Base-by-base conservation (phyloP, 352 stramenopile species). In the Phytophthora fragariaefolia region DNA sequence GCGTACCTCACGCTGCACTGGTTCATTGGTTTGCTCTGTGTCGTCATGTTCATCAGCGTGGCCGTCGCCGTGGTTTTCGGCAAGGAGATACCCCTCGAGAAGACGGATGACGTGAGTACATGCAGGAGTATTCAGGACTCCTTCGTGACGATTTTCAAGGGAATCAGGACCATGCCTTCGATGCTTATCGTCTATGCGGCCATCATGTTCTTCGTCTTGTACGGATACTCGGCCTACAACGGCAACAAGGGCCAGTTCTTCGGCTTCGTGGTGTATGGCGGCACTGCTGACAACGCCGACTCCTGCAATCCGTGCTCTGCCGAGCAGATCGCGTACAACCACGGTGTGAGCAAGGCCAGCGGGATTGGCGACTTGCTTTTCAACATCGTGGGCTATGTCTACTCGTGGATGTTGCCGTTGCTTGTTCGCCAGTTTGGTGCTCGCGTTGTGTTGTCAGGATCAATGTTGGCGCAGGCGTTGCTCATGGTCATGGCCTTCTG, bases 161-260 rank as follows among this genome's bases (percentile, higher is more conserved):
- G 82, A 0, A 48, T 90, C 0, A 63, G 70, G 18, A 66, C 70
- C 9, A 71, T 90, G 12, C 78, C 79, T 2, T 40, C 36, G 10
- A 63, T 71, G 27, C 64, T 89, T 15, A 69, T 66, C 4, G 45
- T 81, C 9, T 90, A 83, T 43, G 66, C 62, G 12, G 48, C 73
- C 42, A 71, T 90, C 45, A 76, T 87, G 53, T 80, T 86, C 58
- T 78, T 78, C 43, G 60, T 74, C 18, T 46, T 76, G 49, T 90
- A 90, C 47, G 77, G 82, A 10, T 90, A 76, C 69, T 85, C 77
- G 12, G 74, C 79, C 8, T 90, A 90, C 73, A 88, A 85, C 53
- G 77, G 77, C n/a, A 83, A 77, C 63, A 90, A 90, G 58, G 79
- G 81, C 0, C 77, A 88, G 67, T 90, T 88, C 61, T 69, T 69